phyloP scores from a whole-genome alignment of 148 eudicot species.

The Spergularia marina region DNA sequence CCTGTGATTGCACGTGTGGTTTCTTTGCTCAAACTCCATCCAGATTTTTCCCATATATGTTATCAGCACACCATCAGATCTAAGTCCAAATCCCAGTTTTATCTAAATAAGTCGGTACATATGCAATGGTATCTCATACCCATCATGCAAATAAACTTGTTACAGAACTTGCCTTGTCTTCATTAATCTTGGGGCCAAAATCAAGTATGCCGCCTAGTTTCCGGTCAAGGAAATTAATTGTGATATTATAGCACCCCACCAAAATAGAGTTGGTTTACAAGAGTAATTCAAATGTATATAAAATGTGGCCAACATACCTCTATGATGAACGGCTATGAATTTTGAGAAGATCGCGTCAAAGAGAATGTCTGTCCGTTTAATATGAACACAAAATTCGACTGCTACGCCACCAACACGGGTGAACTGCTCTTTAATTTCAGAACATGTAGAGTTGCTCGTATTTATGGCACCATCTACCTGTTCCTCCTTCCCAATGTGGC shows the following conservation, averaged over 20 bases:
- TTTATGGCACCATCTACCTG: conserved; percentile 36
- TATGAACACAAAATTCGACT: conserved; percentile 90
- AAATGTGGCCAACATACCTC: conserved; percentile 44
- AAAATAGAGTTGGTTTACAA: background rate
- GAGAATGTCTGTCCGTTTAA: conserved; percentile 79
- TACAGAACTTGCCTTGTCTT: background rate
- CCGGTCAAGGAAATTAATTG: background rate
- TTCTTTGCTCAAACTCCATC: conserved; percentile 5
- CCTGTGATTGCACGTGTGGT: no score
- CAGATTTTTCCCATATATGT: background rate
- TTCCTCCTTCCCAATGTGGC: conserved; percentile 57
- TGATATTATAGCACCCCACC: background rate
- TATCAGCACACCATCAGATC: conserved; percentile 7
- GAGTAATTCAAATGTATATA: background rate
- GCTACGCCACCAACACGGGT: conserved; percentile 96
- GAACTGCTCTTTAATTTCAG: conserved; percentile 78
- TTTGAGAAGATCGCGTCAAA: conserved; percentile 75
- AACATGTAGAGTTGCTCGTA: conserved; percentile 32
- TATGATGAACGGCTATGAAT: conserved; percentile 66
- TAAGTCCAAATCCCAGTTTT: conserved; percentile 1
- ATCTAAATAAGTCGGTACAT: background rate
- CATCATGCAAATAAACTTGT: background rate
- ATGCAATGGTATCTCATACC: background rate
- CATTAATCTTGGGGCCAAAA: background rate
- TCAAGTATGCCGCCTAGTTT: background rate